Conservation (phyloP, 106 monocot species). For the Cymbidium sinense region DNA sequence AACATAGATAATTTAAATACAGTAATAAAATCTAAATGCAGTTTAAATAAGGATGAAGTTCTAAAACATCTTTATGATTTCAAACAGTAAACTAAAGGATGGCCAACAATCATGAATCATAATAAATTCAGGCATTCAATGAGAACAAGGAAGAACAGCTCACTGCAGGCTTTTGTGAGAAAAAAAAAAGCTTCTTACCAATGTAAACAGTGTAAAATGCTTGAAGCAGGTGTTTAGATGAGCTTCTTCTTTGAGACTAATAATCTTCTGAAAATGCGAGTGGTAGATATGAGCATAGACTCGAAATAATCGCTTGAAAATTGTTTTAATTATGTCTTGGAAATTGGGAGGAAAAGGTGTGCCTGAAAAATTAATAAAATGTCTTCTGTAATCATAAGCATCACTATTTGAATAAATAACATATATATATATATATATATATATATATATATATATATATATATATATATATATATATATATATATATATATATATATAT, state of each 20-base stretch:
- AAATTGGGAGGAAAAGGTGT: constrained; percentile 88
- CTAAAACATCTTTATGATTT: background rate
- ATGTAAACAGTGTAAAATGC: constrained; percentile 84
- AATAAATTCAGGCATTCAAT: too few relatives aligned
- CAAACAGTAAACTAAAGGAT: background rate
- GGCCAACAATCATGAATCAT: too few relatives aligned
- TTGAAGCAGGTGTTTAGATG: constrained; percentile 99
- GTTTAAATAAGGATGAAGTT: background rate
- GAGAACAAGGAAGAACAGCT: too few relatives aligned
- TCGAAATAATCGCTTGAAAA: constrained; percentile 86
- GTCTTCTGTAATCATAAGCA: too few relatives aligned
- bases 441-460: too few relatives aligned
- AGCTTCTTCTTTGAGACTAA: constrained; percentile 87
- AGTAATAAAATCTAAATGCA: background rate
- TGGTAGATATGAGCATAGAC: constrained; percentile 98
- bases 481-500: too few relatives aligned
- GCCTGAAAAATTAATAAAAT: constrained; percentile 59
- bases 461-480: too few relatives aligned
- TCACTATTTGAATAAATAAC: background rate
- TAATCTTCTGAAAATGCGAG: constrained; percentile 97
- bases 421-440: too few relatives aligned
- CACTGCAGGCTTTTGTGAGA: too few relatives aligned
- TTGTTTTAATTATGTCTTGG: constrained; percentile 70
- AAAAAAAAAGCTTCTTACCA: constrained; percentile 32
- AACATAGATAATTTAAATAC: too few relatives aligned